Evolutionary conservation across 805 yeast genomes (phyloP).

Genomic region (Ogataea populi-albae): DNA sequence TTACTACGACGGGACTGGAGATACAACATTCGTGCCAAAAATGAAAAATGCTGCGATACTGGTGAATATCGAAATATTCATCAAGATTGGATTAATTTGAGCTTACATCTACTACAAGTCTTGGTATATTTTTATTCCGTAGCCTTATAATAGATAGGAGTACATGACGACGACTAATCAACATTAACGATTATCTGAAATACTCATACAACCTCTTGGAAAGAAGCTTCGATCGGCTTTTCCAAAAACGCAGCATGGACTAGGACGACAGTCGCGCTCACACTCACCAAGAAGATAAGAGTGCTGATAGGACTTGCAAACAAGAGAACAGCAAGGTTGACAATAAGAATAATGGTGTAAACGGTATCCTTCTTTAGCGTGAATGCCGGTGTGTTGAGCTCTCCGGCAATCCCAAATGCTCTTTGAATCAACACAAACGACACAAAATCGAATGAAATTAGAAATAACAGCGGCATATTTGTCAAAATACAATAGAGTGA

Average conservation of each 20-base stretch:
- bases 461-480: constrained; percentile 76
- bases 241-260: constrained; percentile 90
- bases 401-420: constrained; percentile 25
- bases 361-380: constrained; percentile 73
- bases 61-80: too few relatives aligned
- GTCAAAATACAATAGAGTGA: constrained; percentile 79
- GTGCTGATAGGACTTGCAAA: constrained; percentile 88
- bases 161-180: too few relatives aligned
- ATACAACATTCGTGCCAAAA: too few relatives aligned
- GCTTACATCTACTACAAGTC: too few relatives aligned
- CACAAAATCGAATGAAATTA: constrained; percentile 48
- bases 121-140: too few relatives aligned
- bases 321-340: constrained; percentile 51
- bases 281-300: constrained; percentile 87
- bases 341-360: constrained; percentile 75
- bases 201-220: constrained; percentile 61
- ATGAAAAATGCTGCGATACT: too few relatives aligned
- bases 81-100: too few relatives aligned
- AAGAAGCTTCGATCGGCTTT: constrained; percentile 92
- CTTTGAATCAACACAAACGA: constrained; percentile 42
- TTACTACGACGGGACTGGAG: too few relatives aligned
- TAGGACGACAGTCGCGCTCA: constrained; percentile 72
- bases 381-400: constrained; percentile 41
- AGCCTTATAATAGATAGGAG: too few relatives aligned
- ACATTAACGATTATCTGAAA: neutral